A percentile compares a stretch with the other conserved stretches of the same genome.
These are phyloP conservation scores for Triangularia verruculosa DNA, from an alignment of 2,329 filamentous ascomycete genomes.

Conservation along the genomic window DNA sequence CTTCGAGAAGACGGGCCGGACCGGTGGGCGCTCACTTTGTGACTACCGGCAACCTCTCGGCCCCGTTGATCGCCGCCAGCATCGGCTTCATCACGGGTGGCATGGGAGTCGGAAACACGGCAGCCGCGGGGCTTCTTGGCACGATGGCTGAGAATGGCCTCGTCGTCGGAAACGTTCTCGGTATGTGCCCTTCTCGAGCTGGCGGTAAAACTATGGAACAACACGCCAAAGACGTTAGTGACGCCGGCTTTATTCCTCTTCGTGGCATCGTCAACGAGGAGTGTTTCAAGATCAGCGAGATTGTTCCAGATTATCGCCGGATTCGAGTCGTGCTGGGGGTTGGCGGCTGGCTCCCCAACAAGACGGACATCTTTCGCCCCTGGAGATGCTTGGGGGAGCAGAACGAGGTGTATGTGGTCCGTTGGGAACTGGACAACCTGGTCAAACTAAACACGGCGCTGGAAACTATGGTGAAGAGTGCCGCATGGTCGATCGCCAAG, in stretches of 20 bases:
- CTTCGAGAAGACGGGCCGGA: constrained; percentile 69
- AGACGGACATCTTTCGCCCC: constrained; percentile 68
- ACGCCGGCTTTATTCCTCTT: constrained; percentile 82
- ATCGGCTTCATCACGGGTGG: constrained; percentile 78
- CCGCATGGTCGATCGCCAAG: constrained; percentile 72
- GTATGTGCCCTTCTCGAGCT: constrained; percentile 84
- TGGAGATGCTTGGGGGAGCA: constrained; percentile 74
- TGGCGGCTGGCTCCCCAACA: constrained; percentile 74
- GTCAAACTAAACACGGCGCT: constrained; percentile 75
- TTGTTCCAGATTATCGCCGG: constrained; percentile 58
- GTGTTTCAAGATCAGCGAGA: constrained; percentile 47
- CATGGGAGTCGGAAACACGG: constrained; percentile 68
- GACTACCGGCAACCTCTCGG: constrained; percentile 70
- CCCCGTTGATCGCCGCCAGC: constrained; percentile 72
- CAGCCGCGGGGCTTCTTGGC: constrained; percentile 76
- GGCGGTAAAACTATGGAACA: constrained; percentile 82
- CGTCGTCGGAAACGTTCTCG: constrained; percentile 81
- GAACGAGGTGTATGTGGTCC: constrained; percentile 76
- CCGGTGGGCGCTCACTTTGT: constrained; percentile 46
- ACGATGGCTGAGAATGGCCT: constrained; percentile 75
- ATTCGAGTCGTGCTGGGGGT: constrained; percentile 81
- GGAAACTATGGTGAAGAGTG: constrained; percentile 71
- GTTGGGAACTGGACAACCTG: constrained; percentile 78
- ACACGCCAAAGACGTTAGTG: constrained; percentile 82
- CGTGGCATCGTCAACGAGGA: constrained; percentile 45